Conservation (phyloP, 495 filamentous ascomycete genomes). For the Cercophora sp. region DNA sequence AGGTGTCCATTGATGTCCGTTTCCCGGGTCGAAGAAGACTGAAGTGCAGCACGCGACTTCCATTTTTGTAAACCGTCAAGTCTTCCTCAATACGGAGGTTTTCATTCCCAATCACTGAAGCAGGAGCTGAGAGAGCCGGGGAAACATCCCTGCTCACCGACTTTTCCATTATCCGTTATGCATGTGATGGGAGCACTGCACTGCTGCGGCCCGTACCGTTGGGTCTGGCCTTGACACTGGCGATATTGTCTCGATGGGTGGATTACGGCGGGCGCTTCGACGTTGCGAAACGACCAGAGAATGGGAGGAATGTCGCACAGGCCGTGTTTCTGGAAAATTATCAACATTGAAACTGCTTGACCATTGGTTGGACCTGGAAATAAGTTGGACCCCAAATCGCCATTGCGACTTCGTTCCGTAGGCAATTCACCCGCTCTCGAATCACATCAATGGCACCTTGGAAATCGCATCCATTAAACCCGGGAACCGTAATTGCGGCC, state of each 20-base stretch:
- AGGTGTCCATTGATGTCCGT: too few relatives aligned
- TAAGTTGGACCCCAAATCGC: not conserved
- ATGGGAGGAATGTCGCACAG: constrained; percentile 4
- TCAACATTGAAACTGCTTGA: not conserved
- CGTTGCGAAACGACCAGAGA: constrained; percentile 4
- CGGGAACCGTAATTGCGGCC: not conserved
- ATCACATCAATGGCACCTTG: not conserved
- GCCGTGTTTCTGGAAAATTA: not conserved
- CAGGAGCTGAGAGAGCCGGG: too few relatives aligned
- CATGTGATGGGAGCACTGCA: not conserved
- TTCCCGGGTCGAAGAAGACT: too few relatives aligned
- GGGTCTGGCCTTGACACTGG: constrained; percentile 1
- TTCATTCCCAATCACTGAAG: too few relatives aligned
- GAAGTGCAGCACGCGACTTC: too few relatives aligned
- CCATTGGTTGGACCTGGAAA: constrained; percentile 3
- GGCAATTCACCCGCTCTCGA: not conserved
- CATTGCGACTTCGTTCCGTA: constrained; percentile 1
- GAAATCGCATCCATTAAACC: not conserved
- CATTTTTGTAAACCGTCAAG: too few relatives aligned
- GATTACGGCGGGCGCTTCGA: constrained; percentile 8
- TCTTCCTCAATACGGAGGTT: too few relatives aligned
- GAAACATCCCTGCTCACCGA: too few relatives aligned
- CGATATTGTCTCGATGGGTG: not conserved
- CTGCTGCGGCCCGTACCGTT: too few relatives aligned
- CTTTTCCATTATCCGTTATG: not conserved